Percentiles rank a stretch among this genome's conserved stretches.
phyloP scores from a whole-genome alignment of 345 rosid species.

The Streptanthus diversifolius region DNA sequence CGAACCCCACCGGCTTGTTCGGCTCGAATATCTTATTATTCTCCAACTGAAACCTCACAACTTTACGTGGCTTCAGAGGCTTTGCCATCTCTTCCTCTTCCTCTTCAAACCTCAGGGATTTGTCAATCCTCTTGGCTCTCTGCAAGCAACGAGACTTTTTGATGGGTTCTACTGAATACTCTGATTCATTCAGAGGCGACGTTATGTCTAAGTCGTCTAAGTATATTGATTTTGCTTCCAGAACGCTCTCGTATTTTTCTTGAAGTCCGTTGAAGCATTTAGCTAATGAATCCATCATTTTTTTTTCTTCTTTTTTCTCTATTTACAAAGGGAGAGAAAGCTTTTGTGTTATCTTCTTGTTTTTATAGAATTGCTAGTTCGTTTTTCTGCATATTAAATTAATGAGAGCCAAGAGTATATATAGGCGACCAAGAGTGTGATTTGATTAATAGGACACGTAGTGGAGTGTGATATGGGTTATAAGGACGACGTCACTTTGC shows the following conservation, averaged over 20 bases:
- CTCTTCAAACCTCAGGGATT: constrained; percentile 31
- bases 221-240: constrained; percentile 19
- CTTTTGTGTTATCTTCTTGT: constrained; percentile 5
- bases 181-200: constrained; percentile 20
- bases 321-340: not conserved
- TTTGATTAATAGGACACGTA: constrained; percentile 3
- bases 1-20: constrained; percentile 10
- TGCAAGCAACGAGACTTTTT: constrained; percentile 29
- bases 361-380: not conserved
- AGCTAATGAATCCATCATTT: constrained; percentile 27
- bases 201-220: constrained; percentile 27
- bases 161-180: constrained; percentile 5
- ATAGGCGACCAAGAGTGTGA: constrained; percentile 20
- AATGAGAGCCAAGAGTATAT: constrained; percentile 6
- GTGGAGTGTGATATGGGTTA: constrained; percentile 28
- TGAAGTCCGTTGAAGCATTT: constrained; percentile 33
- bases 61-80: constrained; percentile 29
- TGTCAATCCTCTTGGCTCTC: constrained; percentile 31
- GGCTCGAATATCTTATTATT: constrained; percentile 26
- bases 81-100: constrained; percentile 28
- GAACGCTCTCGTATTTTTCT: constrained; percentile 13
- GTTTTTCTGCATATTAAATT: not conserved
- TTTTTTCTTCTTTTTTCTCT: not conserved
- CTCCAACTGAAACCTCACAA: constrained; percentile 35
- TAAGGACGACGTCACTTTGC: constrained; percentile 14